These are phyloP conservation scores for Orbilia brochopaga DNA, from an alignment of 2,329 filamentous ascomycete genomes.

Conservation along the genomic window DNA sequence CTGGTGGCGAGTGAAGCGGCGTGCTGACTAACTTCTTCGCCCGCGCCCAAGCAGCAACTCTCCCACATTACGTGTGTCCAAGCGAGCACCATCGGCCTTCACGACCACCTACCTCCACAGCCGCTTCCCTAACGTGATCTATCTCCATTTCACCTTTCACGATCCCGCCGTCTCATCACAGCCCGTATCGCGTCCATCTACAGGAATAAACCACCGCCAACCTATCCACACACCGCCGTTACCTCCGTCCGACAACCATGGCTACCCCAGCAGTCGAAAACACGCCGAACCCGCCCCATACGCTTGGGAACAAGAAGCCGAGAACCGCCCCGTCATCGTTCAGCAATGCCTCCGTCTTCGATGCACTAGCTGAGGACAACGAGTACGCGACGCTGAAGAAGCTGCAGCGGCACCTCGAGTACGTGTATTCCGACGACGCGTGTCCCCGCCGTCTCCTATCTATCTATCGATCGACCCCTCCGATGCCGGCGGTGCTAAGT, in stretches of 20 bases:
- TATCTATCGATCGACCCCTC: not conserved
- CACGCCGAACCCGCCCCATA: conserved; percentile 16
- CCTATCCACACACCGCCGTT: too few species aligned
- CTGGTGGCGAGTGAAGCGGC: not conserved
- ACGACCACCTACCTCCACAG: not conserved
- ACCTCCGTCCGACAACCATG: conserved; percentile 11
- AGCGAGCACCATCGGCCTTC: not conserved
- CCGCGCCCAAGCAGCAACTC: not conserved
- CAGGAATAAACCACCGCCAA: not conserved
- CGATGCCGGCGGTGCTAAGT: conserved; percentile 18
- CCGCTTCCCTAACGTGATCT: not conserved
- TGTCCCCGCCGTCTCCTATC: not conserved
- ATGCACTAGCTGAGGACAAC: conserved; percentile 79
- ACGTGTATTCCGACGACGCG: conserved; percentile 57
- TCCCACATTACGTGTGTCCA: not conserved
- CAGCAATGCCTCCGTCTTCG: conserved; percentile 66
- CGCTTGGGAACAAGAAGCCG: conserved; percentile 25
- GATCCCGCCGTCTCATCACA: not conserved
- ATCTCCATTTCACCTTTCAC: not conserved
- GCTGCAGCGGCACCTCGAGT: conserved; percentile 95
- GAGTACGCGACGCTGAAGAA: conserved; percentile 97
- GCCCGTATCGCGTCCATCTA: not conserved
- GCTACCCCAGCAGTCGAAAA: conserved; percentile 19
- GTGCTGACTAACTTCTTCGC: not conserved
- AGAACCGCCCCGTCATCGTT: conserved; percentile 36